These are phyloP conservation scores for Kodamaea jinghongensis DNA, from an alignment of 805 yeast species.

Conservation along the genomic window DNA sequence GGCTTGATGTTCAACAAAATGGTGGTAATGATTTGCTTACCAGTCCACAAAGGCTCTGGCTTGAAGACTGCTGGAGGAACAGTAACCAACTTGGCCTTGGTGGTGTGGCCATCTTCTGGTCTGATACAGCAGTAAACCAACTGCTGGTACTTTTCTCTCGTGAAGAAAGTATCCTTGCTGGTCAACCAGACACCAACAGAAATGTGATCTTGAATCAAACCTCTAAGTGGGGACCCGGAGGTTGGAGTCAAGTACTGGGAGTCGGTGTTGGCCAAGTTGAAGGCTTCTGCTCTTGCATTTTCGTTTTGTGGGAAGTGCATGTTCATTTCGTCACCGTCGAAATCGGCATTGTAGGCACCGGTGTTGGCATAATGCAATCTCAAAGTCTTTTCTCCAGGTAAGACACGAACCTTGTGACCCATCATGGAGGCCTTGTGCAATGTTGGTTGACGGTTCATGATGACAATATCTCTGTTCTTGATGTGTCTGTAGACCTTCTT, in stretches of 20 bases:
- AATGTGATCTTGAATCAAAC: constrained; percentile 97
- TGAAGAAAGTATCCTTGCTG: constrained; percentile 85
- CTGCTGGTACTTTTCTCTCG: constrained; percentile 90
- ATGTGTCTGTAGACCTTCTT: constrained; percentile 95
- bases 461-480: constrained; percentile 89
- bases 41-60: constrained; percentile 95
- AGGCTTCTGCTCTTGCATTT: constrained; percentile 94
- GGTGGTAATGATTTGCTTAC: constrained; percentile 95
- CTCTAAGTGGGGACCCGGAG: constrained; percentile 97
- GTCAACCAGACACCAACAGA: constrained; percentile 99
- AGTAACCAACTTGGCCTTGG: constrained; percentile 64
- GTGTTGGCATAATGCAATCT: constrained; percentile 98
- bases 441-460: constrained; percentile 99
- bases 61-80: constrained; percentile 86
- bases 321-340: constrained; percentile 99
- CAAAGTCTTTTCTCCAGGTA: constrained; percentile 96
- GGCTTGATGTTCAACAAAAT: constrained; percentile 87
- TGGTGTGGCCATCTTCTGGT: constrained; percentile 96
- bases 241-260: constrained; percentile 98
- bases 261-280: constrained; percentile 93
- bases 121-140: constrained; percentile 89
- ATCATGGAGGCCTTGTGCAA: constrained; percentile 99
- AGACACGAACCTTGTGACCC: constrained; percentile 97
- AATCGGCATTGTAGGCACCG: constrained; percentile 98
- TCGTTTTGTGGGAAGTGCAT: constrained; percentile 99